Percentiles rank a stretch among this genome's conserved stretches.
Conservation (phyloP, 1,284 basidiomycete genomes). For the Naganishia sp. region DNA sequence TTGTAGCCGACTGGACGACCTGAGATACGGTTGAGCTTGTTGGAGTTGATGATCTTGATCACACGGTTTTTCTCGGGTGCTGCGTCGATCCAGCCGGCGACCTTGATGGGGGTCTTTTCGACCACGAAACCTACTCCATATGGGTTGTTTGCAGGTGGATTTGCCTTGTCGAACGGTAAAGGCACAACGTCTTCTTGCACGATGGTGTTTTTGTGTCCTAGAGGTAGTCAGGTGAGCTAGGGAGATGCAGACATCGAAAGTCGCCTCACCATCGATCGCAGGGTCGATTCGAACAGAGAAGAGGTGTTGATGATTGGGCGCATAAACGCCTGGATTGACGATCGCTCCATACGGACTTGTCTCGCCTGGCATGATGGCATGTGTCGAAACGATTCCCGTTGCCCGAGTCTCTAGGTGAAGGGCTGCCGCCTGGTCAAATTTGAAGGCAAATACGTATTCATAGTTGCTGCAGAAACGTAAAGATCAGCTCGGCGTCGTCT, state of each 20-base stretch:
- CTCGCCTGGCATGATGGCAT: constrained; percentile 50
- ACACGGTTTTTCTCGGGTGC: constrained; percentile 46
- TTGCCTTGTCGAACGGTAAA: constrained; percentile 44
- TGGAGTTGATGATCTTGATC: constrained; percentile 54
- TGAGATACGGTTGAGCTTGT: constrained; percentile 48
- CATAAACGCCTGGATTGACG: constrained; percentile 54
- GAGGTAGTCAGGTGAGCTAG: constrained; percentile 26
- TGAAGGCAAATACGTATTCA: constrained; percentile 52
- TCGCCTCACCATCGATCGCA: constrained; percentile 42
- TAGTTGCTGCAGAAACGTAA: constrained; percentile 36
- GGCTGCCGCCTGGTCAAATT: constrained; percentile 54
- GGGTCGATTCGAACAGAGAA: constrained; percentile 54
- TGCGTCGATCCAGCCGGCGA: constrained; percentile 46
- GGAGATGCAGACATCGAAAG: constrained; percentile 40
- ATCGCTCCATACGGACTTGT: constrained; percentile 53
- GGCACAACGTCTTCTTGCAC: constrained; percentile 51
- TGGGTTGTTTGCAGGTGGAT: constrained; percentile 46
- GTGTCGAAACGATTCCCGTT: constrained; percentile 55
- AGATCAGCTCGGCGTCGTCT: constrained; percentile 44
- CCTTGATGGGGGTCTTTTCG: constrained; percentile 47
- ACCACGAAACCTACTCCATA: constrained; percentile 49
- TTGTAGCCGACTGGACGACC: constrained; percentile 54
- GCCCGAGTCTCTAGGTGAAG: constrained; percentile 55
- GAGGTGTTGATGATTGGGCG: constrained; percentile 54
- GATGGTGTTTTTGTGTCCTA: constrained; percentile 50